phyloP scores from a whole-genome alignment of 352 stramenopile genomes.

The Globisporangium echinulatum region DNA sequence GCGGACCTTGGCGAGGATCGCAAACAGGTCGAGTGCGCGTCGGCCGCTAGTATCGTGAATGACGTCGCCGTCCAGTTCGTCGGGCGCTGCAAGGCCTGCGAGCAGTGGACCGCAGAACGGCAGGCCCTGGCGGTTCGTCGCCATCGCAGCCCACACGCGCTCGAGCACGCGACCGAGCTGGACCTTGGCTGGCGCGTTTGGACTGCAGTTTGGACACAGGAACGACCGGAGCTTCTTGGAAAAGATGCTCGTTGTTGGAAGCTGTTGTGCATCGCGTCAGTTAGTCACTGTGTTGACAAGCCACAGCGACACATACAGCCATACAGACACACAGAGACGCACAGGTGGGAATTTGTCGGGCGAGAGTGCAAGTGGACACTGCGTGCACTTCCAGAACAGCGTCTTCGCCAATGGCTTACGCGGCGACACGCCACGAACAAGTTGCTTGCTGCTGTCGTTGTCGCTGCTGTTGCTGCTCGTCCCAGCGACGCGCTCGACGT shows the following conservation, averaged over 20 bases:
- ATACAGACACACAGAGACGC: constrained; percentile 6
- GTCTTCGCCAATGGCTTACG: constrained; percentile 45
- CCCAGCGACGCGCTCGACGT: constrained; percentile 35
- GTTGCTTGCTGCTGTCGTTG: constrained; percentile 15
- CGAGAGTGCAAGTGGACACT: constrained; percentile 62
- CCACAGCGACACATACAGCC: constrained; percentile 3
- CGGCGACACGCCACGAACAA: constrained; percentile 32
- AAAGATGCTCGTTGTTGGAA: constrained; percentile 53
- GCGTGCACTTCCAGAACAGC: constrained; percentile 77
- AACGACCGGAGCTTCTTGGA: constrained; percentile 67
- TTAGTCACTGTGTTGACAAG: not conserved
- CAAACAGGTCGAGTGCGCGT: constrained; percentile 54
- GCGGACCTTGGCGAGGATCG: constrained; percentile 65
- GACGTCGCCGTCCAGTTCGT: not conserved
- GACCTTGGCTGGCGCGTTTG: constrained; percentile 49
- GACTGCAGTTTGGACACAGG: constrained; percentile 61
- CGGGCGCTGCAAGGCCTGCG: constrained; percentile 41
- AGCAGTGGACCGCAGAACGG: constrained; percentile 75
- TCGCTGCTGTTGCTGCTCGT: constrained; percentile 10
- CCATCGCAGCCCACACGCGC: constrained; percentile 79
- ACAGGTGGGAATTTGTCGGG: constrained; percentile 55
- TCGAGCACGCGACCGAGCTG: constrained; percentile 74
- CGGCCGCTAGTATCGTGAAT: not conserved
- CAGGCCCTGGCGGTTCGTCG: constrained; percentile 80
- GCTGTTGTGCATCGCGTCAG: constrained; percentile 23